Evolutionary conservation across 2,329 filamentous ascomycete species (phyloP), one percentile per base, ranked within the genome.

Genomic region (Talaromyces amestolkiae): DNA sequence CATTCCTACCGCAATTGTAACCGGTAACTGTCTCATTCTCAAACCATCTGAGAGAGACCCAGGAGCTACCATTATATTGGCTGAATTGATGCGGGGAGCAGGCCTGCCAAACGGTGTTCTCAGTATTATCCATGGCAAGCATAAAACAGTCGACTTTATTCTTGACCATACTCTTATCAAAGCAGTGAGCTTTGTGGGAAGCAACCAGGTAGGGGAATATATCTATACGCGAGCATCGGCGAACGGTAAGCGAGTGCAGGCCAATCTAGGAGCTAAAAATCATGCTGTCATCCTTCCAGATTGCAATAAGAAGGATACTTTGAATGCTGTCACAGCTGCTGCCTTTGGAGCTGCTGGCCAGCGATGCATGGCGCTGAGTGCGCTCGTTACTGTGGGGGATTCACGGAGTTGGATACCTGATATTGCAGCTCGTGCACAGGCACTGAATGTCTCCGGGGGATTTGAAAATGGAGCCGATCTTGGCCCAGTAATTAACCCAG

Each of bases 261-360:
- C 87, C 72, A 90, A 90, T 76, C 76, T 90, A 65, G 87, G 88
- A 37, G 88, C 87, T 2, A 90, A 90, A 90, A 90, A 37, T 80
- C 88, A 90, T 74, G 87, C 87, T 51, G 86, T 86, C 56, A 83
- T 90, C 27, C 79, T 90, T 33, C 87, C 87, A 1, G 88, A 90
- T 76, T 86, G 83, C 80, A 88, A 89, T 80, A 89, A 89, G 82
- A n/a, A 61, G 13, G 24, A 61, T 37, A 17, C 59, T 51, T 45
- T 61, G 41, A 35, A 88, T 89, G 86, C 87, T 37, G 88, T 90
- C 73, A 82, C 85, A 8, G 88, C 87, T 67, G 88, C 87, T 54
- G 87, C 88, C 1, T 90, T 90, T 67, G 88, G 88, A 71, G 88
- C 88, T 67, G 88, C 88, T 47, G 88, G 88, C 9, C 88, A 90